phyloP scores from a whole-genome alignment of 2,329 filamentous ascomycete species.

The Ophiostoma sp. region DNA sequence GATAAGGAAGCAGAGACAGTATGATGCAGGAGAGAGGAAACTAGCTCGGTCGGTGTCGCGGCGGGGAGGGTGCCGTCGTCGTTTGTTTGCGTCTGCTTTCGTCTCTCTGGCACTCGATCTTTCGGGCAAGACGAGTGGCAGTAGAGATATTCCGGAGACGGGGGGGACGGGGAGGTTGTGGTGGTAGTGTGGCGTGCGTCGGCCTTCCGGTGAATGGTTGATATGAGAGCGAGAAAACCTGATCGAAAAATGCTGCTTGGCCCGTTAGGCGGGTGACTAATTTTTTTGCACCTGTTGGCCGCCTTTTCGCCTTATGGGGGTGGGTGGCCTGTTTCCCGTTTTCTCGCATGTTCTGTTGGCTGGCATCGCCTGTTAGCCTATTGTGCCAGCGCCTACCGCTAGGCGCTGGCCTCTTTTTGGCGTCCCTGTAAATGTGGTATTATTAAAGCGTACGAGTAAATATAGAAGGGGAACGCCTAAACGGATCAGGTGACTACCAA shows the following conservation, averaged over 20 bases:
- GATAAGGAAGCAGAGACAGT: not conserved
- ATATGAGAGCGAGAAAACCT: conserved; percentile 2
- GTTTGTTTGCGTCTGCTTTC: not conserved
- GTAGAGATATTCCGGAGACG: not conserved
- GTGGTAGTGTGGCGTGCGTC: conserved; percentile 12
- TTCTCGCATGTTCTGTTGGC: conserved; percentile 7
- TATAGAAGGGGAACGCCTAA: not conserved
- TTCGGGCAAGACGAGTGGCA: not conserved
- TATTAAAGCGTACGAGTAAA: not conserved
- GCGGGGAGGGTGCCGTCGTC: not conserved
- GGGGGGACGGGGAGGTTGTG: not conserved
- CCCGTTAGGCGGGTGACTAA: conserved; percentile 15
- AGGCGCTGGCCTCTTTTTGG: not conserved
- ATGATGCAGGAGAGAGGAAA: no score
- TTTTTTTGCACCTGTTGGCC: conserved; percentile 13
- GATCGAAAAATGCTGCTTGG: not conserved
- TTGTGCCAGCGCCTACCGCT: conserved; percentile 11
- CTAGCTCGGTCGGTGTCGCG: not conserved
- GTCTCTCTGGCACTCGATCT: conserved; percentile 7
- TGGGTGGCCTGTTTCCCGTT: conserved; percentile 5
- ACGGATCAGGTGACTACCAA: not conserved
- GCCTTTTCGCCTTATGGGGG: not conserved
- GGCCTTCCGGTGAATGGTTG: not conserved
- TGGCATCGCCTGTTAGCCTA: not conserved
- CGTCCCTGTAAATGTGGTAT: not conserved